phyloP scores from a whole-genome alignment of 2,329 filamentous ascomycete genomes.

The Penicillium polonicum region DNA sequence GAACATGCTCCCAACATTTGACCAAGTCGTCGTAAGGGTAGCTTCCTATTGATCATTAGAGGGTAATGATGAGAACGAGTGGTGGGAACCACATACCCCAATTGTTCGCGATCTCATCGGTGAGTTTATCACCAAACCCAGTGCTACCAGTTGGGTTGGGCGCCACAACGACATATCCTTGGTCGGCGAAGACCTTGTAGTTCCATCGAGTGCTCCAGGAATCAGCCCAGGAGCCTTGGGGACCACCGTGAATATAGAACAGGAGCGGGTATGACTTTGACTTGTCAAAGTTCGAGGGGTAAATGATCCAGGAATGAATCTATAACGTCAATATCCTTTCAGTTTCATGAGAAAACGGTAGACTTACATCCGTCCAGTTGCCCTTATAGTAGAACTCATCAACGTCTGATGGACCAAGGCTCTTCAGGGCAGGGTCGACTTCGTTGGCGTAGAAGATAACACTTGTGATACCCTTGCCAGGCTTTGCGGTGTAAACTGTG shows the following conservation, averaged over 20 bases:
- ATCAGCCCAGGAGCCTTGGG: constrained; percentile 73
- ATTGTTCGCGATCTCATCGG: constrained; percentile 72
- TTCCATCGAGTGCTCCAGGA: constrained; percentile 84
- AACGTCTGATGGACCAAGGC: constrained; percentile 35
- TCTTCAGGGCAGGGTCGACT: constrained; percentile 40
- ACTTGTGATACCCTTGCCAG: constrained; percentile 27
- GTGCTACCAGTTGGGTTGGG: constrained; percentile 84
- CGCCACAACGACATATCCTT: constrained; percentile 78
- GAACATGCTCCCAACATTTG: constrained; percentile 71
- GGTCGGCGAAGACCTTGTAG: constrained; percentile 79
- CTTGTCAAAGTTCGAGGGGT: constrained; percentile 60
- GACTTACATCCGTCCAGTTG: constrained; percentile 36
- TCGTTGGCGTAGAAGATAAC: constrained; percentile 40
- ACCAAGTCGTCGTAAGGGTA: constrained; percentile 77
- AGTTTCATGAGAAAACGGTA: background rate
- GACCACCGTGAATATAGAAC: constrained; percentile 79
- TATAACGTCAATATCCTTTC: constrained; percentile 18
- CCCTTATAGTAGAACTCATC: constrained; percentile 41
- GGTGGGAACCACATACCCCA: constrained; percentile 60
- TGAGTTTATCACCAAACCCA: constrained; percentile 75
- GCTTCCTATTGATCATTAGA: constrained; percentile 23
- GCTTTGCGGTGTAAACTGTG: constrained; percentile 36
- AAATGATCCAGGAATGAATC: constrained; percentile 44
- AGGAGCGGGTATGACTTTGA: constrained; percentile 74
- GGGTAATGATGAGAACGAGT: background rate